These are phyloP conservation scores for Claviceps arundinis DNA, from an alignment of 2,329 filamentous ascomycete genomes.

Conservation along the genomic window DNA sequence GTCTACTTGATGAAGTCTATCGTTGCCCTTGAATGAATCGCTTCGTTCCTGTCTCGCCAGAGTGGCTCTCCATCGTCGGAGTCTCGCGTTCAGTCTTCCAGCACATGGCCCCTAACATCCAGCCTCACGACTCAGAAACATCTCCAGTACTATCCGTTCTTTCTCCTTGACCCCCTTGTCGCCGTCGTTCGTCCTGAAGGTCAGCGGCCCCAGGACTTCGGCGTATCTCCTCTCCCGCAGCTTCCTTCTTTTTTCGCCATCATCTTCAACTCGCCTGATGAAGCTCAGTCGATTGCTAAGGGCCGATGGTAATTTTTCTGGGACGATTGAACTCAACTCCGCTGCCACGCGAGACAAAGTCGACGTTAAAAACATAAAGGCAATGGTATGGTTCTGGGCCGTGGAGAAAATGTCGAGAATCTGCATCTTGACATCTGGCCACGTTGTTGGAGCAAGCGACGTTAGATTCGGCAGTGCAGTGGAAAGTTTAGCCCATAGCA, in stretches of 20 bases:
- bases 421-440: conserved; percentile 31
- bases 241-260: conserved; percentile 31
- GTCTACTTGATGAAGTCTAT: not conserved
- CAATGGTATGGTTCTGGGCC: conserved; percentile 69
- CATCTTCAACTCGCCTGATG: conserved; percentile 17
- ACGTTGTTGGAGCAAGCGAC: conserved; percentile 13
- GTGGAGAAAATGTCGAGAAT: conserved; percentile 63
- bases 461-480: conserved; percentile 33
- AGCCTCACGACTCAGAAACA: conserved; percentile 39
- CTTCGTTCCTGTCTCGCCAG: not conserved
- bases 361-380: conserved; percentile 74
- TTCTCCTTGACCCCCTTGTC: conserved; percentile 50
- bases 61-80: not conserved
- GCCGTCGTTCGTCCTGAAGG: conserved; percentile 44
- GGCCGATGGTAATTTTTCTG: conserved; percentile 16
- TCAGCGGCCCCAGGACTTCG: conserved; percentile 47
- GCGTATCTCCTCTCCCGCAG: conserved; percentile 49
- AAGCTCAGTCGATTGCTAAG: conserved; percentile 35
- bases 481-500: conserved; percentile 59
- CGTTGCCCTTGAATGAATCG: not conserved
- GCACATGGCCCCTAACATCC: conserved; percentile 16
- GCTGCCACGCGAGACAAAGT: conserved; percentile 48
- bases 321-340: conserved; percentile 31
- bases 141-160: conserved; percentile 52
- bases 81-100: not conserved